Base-by-base conservation (phyloP, 2,329 filamentous ascomycete species). In the Colletotrichum trifolii region DNA sequence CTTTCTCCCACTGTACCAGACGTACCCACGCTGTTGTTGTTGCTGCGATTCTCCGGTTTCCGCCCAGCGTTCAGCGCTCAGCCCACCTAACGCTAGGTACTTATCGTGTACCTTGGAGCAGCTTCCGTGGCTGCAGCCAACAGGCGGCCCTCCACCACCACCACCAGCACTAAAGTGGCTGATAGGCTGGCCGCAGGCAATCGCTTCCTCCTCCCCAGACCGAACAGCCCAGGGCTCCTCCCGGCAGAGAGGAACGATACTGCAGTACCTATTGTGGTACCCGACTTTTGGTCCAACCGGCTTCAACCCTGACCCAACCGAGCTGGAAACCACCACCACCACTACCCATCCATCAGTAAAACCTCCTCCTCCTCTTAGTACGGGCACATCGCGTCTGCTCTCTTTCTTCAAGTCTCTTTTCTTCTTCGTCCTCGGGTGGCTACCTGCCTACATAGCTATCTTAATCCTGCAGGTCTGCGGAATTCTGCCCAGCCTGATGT, bases 301-400 rank as follows among this genome's bases (percentile, higher is more conserved):
- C 58, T 65, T 47, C 53, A 65, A 57, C 58, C 63, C 58, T 62
- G 62, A 47, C 48, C 55, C 25, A 17, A 17, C 13, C 46, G 53
- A 62, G 35, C 34, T 50, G 43, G 58, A 56, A 56, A 56, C 38
- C 25, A 25, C 25, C 25, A 25, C 25, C 25, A 25, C 25, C 25
- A 25, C 25, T 25, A 25, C 25, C 58, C 57, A n/a, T 39, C 56
- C 49, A 49, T 60, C 46, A 54, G 46, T 46, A 62, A 50, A 65
- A 47, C 58, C 52, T 65, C 62, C 33, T 62, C 36, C 42, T 45
- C 36, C 35, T 63, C 52, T 25, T 25, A 4, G 25, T 5, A 25
- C 25, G 25, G 53, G 63, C 58, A 63, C 63, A 62, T 48, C 59
- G 42, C 63, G 42, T 42, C 43, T 13, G 17, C 39, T 40, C 43